These are phyloP conservation scores for Sequoia sempervirens DNA, from an alignment of 75 land plant species.

Conservation along the genomic window DNA sequence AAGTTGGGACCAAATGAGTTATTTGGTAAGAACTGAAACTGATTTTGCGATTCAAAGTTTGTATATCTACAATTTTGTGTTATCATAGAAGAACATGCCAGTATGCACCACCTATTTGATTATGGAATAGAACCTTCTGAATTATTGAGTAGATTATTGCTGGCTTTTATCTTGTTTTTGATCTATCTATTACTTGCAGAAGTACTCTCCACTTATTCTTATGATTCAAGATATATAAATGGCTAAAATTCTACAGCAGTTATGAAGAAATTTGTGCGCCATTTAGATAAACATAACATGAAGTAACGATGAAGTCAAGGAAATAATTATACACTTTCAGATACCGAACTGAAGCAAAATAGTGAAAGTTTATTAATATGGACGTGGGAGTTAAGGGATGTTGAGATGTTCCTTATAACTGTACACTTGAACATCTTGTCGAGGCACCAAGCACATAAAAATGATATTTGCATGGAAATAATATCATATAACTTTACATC, in stretches of 20 bases:
- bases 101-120: background rate
- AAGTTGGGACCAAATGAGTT: constrained; percentile 7
- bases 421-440: background rate
- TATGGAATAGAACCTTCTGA: background rate
- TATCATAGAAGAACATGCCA: background rate
- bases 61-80: constrained; percentile 1
- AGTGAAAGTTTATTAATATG: background rate
- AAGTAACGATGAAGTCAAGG: background rate
- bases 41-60: background rate
- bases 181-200: background rate
- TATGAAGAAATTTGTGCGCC: background rate
- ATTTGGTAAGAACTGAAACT: constrained; percentile 10
- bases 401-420: background rate
- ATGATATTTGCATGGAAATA: background rate
- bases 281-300: background rate
- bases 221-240: background rate
- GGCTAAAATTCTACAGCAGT: background rate
- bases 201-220: background rate
- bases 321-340: background rate
- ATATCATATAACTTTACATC: background rate
- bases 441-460: background rate
- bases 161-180: background rate
- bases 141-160: background rate
- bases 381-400: background rate
- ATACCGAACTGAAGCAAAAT: background rate